Evolutionary conservation across 768 basidiomycete species (phyloP).

Genomic region (Lentinula aciculospora): DNA sequence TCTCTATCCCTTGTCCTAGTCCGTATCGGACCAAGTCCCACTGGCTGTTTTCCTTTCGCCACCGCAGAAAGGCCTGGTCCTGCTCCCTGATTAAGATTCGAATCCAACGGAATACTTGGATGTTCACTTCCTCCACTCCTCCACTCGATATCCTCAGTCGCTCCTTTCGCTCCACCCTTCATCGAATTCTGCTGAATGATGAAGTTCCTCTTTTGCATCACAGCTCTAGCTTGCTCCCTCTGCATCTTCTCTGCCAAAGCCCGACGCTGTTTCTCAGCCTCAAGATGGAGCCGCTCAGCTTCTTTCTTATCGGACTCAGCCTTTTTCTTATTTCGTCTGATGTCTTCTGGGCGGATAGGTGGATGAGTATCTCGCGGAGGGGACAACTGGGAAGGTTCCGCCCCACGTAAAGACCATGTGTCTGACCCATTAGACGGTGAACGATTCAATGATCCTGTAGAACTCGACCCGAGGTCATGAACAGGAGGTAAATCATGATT

Average conservation of each 20-base stretch:
- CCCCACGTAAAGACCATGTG: conserved; percentile 33
- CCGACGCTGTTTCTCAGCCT: conserved; percentile 83
- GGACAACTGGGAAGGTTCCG: conserved; percentile 48
- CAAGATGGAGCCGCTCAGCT: conserved; percentile 67
- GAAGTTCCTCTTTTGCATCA: conserved; percentile 84
- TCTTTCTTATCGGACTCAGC: conserved; percentile 71
- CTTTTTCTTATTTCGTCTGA: background rate
- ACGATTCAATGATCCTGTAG: conserved; percentile 66
- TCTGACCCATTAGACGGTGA: conserved; percentile 75
- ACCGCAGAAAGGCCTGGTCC: background rate
- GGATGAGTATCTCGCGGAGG: conserved; percentile 25
- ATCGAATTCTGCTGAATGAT: conserved; percentile 54
- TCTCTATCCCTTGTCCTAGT: conserved; percentile 34
- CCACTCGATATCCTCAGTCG: conserved; percentile 46
- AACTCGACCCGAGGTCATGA: conserved; percentile 51
- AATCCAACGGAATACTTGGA: conserved; percentile 32
- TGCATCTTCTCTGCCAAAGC: conserved; percentile 68
- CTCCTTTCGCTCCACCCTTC: conserved; percentile 21
- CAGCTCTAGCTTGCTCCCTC: conserved; percentile 85
- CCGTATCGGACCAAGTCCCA: conserved; percentile 47
- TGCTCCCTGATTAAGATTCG: no score
- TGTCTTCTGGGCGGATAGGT: background rate
- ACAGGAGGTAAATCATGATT: conserved; percentile 61
- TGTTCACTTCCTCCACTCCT: conserved; percentile 36
- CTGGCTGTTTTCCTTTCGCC: conserved; percentile 1